phyloP scores from a whole-genome alignment of 2,329 filamentous ascomycete genomes.

The Corynespora cassiicola region DNA sequence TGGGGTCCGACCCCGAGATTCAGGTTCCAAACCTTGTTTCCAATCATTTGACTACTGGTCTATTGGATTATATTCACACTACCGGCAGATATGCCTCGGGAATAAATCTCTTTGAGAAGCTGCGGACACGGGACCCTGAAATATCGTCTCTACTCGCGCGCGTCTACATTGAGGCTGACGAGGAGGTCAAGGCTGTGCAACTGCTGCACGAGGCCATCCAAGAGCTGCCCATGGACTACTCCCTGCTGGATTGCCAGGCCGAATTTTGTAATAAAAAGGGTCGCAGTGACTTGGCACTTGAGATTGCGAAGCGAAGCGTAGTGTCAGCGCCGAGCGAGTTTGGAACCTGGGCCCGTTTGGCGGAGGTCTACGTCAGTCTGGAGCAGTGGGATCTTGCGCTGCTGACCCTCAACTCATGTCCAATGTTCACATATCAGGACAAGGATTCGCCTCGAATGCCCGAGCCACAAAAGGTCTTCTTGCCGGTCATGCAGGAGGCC shows the following conservation, averaged over 20 bases:
- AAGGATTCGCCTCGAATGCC: constrained; percentile 96
- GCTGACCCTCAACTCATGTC: constrained; percentile 95
- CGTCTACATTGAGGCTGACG: constrained; percentile 91
- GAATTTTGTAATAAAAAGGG: constrained; percentile 91
- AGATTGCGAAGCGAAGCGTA: constrained; percentile 92
- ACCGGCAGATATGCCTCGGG: constrained; percentile 93
- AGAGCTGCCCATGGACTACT: constrained; percentile 96
- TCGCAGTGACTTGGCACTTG: constrained; percentile 83
- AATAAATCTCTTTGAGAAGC: constrained; percentile 97
- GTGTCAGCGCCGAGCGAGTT: constrained; percentile 97
- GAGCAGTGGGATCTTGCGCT: constrained; percentile 98
- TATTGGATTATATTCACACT: constrained; percentile 93
- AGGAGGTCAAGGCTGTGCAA: constrained; percentile 94
- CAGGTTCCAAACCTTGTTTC: constrained; percentile 97
- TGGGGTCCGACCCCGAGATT: constrained; percentile 95
- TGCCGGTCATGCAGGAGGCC: constrained; percentile 87
- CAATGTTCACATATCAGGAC: constrained; percentile 99
- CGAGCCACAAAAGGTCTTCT: constrained; percentile 83
- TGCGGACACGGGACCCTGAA: constrained; percentile 87
- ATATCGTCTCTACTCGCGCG: constrained; percentile 91
- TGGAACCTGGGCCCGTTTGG: constrained; percentile 91
- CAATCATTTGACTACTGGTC: constrained; percentile 92
- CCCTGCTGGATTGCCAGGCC: constrained; percentile 92
- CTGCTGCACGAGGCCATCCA: constrained; percentile 87
- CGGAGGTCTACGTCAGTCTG: constrained; percentile 90